phyloP scores from a whole-genome alignment of 345 rosid genomes.

The Raphanus raphanistrum region DNA sequence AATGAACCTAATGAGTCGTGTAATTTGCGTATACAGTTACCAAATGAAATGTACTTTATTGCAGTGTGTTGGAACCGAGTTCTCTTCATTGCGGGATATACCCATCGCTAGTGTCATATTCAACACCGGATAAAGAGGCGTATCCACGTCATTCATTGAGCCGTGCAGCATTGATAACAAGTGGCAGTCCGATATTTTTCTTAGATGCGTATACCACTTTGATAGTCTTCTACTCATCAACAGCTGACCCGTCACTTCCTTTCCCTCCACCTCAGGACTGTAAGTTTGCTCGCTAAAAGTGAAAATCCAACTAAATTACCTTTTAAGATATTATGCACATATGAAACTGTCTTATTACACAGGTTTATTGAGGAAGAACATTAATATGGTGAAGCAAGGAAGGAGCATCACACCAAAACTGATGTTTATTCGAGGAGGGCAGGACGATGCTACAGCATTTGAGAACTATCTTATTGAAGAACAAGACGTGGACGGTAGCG shows the following conservation, averaged over 20 bases:
- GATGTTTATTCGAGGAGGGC: slow-evolving; percentile 77
- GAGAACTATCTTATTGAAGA: slow-evolving; percentile 96
- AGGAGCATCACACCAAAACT: slow-evolving; percentile 86
- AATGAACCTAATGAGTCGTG: background rate
- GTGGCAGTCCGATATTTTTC: slow-evolving; percentile 96
- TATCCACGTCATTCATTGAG: slow-evolving; percentile 93
- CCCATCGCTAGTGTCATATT: slow-evolving; percentile 71
- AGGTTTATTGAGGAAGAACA: slow-evolving; percentile 77
- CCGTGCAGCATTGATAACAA: slow-evolving; percentile 84
- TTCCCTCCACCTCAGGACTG: slow-evolving; percentile 97
- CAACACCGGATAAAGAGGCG: slow-evolving; percentile 82
- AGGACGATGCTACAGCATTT: slow-evolving; percentile 74
- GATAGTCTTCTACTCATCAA: slow-evolving; percentile 87
- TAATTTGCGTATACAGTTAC: background rate
- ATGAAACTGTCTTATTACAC: slow-evolving; percentile 24
- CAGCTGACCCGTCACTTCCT: slow-evolving; percentile 80
- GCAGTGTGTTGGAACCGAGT: slow-evolving; percentile 88
- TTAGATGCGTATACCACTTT: slow-evolving; percentile 88
- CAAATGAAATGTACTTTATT: background rate
- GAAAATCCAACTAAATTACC: background rate
- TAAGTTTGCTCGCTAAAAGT: slow-evolving; percentile 42
- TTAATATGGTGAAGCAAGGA: slow-evolving; percentile 87
- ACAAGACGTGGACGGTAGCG: slow-evolving; percentile 89
- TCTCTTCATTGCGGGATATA: slow-evolving; percentile 87
- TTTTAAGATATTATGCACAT: background rate